Evolutionary conservation across 441 rosid species (phyloP).

Genomic region (Brassica balearica): DNA sequence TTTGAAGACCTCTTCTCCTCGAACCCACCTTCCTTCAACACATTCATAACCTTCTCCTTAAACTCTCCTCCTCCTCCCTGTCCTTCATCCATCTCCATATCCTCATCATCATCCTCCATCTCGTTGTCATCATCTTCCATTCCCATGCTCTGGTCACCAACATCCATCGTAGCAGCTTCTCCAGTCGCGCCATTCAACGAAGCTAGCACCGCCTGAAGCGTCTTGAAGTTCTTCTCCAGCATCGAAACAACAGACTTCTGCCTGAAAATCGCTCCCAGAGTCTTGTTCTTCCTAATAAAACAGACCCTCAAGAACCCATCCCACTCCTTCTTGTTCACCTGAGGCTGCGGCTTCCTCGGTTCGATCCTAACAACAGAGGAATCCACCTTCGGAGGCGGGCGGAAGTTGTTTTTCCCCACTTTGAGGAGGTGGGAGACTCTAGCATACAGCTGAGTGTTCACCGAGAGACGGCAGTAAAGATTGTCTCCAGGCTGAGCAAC

Average conservation of each 20-base stretch:
- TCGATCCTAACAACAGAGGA: constrained; percentile 92
- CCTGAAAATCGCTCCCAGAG: constrained; percentile 80
- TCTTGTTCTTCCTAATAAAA: constrained; percentile 90
- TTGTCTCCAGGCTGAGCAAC: constrained; percentile 94
- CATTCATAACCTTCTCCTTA: constrained; percentile 63
- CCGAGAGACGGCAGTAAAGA: constrained; percentile 85
- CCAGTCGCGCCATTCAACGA: constrained; percentile 34
- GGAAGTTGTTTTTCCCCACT: constrained; percentile 94
- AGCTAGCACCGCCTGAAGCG: constrained; percentile 64
- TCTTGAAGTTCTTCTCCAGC: constrained; percentile 86
- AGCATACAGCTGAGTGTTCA: constrained; percentile 86
- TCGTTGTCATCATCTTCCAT: constrained; percentile 59
- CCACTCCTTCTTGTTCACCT: constrained; percentile 80
- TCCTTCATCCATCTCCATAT: constrained; percentile 69
- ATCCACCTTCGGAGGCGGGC: constrained; percentile 96
- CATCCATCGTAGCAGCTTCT: constrained; percentile 41
- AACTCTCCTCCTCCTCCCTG: constrained; percentile 61
- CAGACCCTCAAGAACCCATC: constrained; percentile 87
- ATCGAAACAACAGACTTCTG: constrained; percentile 66
- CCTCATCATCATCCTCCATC: constrained; percentile 49
- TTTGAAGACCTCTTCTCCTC: constrained; percentile 83
- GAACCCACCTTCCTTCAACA: constrained; percentile 71
- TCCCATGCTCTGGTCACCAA: constrained; percentile 61
- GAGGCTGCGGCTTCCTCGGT: constrained; percentile 76
- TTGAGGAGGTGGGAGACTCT: constrained; percentile 89